These are phyloP conservation scores for Ascochyta fabae DNA, from an alignment of 2,329 filamentous ascomycete species.

Conservation along the genomic window DNA sequence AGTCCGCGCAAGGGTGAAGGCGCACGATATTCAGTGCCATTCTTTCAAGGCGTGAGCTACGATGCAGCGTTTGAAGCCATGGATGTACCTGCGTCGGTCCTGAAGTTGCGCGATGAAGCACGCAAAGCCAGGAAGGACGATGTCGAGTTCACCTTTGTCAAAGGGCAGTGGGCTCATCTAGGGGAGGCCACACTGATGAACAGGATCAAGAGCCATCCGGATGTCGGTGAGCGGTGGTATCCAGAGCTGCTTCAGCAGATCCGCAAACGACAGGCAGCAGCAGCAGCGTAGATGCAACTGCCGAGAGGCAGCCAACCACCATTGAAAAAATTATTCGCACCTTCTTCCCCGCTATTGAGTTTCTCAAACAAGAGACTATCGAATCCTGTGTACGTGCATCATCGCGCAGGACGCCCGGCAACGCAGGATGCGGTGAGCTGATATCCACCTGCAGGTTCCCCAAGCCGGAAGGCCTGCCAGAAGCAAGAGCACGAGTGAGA, in stretches of 20 bases:
- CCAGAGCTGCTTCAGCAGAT: conserved; percentile 53
- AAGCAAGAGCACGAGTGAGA: background rate
- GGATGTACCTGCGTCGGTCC: conserved; percentile 69
- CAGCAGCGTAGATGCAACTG: conserved; percentile 5
- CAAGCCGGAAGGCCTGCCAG: conserved; percentile 15
- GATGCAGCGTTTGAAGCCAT: conserved; percentile 82
- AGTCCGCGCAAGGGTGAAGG: conserved; percentile 73
- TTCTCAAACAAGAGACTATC: conserved; percentile 11
- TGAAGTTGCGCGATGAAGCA: conserved; percentile 66
- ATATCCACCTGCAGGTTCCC: conserved; percentile 4
- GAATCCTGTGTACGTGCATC: conserved; percentile 8
- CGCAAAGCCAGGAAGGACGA: conserved; percentile 67
- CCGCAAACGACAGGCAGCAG: conserved; percentile 48
- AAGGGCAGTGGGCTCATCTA: conserved; percentile 68
- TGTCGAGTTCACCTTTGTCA: conserved; percentile 85
- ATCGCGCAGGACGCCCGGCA: conserved; percentile 10
- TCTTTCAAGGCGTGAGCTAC: conserved; percentile 85
- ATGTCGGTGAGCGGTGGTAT: conserved; percentile 80
- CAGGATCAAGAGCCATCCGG: conserved; percentile 83
- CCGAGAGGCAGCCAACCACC: conserved; percentile 4
- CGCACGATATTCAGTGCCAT: conserved; percentile 79
- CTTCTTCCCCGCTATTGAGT: background rate
- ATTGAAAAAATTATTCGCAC: conserved; percentile 3
- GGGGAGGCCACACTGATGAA: conserved; percentile 87
- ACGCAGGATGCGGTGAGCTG: conserved; percentile 20